A percentile compares a stretch with the other conserved stretches of the same genome.
Conservation (phyloP, 129 eudicot species). For the Arctium minus region DNA sequence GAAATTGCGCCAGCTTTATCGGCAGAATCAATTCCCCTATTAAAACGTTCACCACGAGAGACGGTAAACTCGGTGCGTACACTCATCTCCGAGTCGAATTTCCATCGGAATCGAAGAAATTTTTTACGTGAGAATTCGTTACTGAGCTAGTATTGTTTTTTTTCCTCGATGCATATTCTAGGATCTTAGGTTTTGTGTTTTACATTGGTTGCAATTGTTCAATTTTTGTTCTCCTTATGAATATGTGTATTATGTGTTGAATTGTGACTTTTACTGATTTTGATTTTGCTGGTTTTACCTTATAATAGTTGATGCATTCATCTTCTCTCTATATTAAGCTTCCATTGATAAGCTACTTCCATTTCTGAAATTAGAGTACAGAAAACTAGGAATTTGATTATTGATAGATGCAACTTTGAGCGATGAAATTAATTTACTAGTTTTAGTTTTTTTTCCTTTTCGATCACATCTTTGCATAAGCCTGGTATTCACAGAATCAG, state of each 20-base stretch:
- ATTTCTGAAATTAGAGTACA: background rate
- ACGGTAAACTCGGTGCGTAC: constrained; percentile 25
- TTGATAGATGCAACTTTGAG: background rate
- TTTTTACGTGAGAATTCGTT: constrained; percentile 29
- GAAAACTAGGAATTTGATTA: background rate
- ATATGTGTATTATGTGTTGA: background rate
- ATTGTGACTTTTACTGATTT: background rate
- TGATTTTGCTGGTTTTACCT: background rate
- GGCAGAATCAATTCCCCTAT: constrained; percentile 44
- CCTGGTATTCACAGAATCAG: too few relatives aligned
- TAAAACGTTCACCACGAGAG: background rate
- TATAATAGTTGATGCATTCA: background rate
- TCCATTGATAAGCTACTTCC: background rate
- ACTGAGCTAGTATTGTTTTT: background rate
- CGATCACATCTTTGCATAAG: too few relatives aligned
- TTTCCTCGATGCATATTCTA: background rate
- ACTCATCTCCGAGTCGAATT: constrained; percentile 36
- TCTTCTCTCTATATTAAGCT: background rate
- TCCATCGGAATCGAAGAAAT: constrained; percentile 20
- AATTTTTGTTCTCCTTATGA: background rate
- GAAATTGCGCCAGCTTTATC: constrained; percentile 57
- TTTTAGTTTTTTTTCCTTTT: too few relatives aligned
- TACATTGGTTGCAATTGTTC: background rate
- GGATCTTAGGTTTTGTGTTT: background rate
- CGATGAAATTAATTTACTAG: background rate